phyloP scores from a whole-genome alignment of 441 rosid species.

The Macaranga tanarius region DNA sequence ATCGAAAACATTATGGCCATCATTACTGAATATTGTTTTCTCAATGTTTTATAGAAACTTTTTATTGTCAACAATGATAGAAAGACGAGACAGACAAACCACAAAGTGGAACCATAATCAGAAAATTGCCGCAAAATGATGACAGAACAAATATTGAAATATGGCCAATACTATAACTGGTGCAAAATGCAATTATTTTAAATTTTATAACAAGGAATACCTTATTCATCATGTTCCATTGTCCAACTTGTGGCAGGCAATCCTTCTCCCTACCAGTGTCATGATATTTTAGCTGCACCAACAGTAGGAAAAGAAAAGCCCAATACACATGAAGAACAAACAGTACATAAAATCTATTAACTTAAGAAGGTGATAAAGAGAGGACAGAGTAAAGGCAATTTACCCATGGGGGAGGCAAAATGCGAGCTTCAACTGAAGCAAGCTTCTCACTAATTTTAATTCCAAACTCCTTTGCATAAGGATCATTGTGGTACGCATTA shows the following conservation, averaged over 20 bases:
- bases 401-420: conserved; percentile 91
- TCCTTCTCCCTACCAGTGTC: conserved; percentile 85
- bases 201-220: conserved; percentile 32
- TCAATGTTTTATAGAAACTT: neutral
- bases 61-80: neutral
- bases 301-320: neutral
- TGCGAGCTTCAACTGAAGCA: conserved; percentile 96
- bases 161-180: no score
- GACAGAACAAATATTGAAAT: neutral
- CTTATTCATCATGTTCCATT: conserved; percentile 98
- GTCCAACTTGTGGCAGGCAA: conserved; percentile 84
- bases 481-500: conserved; percentile 72
- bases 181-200: neutral
- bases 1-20: neutral
- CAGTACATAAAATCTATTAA: neutral
- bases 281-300: conserved; percentile 83
- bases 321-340: neutral
- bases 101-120: neutral
- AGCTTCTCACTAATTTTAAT: conserved; percentile 77
- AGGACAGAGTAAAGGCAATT: neutral
- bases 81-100: neutral
- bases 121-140: neutral
- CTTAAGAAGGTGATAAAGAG: neutral
- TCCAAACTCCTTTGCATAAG: conserved; percentile 84
- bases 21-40: neutral